These are phyloP conservation scores for Termitomyces sp. DNA, from an alignment of 1,284 basidiomycete species.

Conservation along the genomic window DNA sequence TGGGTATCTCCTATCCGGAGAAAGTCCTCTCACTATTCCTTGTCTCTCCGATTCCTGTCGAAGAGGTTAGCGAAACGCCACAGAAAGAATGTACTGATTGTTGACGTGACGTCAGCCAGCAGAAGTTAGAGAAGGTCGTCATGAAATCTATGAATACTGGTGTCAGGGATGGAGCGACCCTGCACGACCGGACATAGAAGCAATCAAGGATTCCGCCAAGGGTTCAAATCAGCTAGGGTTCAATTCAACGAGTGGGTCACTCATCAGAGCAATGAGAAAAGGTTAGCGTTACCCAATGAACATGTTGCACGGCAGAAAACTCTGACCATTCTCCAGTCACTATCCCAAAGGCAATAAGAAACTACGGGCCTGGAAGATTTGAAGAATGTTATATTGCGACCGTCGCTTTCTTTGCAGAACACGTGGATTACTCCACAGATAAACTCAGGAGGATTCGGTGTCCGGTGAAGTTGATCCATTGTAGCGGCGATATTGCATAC, in stretches of 20 bases:
- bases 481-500: constrained; percentile 31
- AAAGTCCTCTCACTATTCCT: constrained; percentile 30
- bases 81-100: neutral
- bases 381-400: constrained; percentile 26
- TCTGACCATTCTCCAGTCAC: constrained; percentile 18
- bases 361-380: constrained; percentile 25
- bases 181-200: constrained; percentile 17
- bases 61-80: constrained; percentile 22
- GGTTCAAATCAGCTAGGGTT: constrained; percentile 30
- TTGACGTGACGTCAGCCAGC: constrained; percentile 19
- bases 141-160: constrained; percentile 32
- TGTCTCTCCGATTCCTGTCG: constrained; percentile 27
- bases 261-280: constrained; percentile 24
- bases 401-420: constrained; percentile 31
- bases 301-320: neutral
- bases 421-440: constrained; percentile 21
- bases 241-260: constrained; percentile 18
- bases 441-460: constrained; percentile 23
- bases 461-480: constrained; percentile 30
- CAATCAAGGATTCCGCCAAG: constrained; percentile 24
- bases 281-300: neutral
- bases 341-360: constrained; percentile 21
- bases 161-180: constrained; percentile 21
- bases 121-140: constrained; percentile 27
- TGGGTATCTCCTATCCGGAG: constrained; percentile 26